Evolutionary conservation across 2,329 filamentous ascomycete genomes (phyloP), one percentile per base, ranked within the genome.

Genomic region (Blastomyces gilchristii): DNA sequence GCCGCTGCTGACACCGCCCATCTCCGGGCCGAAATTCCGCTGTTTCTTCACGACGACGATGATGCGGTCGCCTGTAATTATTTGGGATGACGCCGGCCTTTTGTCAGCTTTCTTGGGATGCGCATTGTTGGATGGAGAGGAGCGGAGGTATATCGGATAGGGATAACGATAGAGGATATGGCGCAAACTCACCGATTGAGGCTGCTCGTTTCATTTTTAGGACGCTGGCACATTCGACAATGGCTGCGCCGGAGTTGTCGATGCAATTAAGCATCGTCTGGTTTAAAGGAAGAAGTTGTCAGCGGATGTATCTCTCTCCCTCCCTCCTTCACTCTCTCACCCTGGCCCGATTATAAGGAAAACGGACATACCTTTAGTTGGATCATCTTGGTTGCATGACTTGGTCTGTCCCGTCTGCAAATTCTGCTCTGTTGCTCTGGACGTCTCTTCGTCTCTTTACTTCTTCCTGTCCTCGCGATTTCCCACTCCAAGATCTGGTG

Each of bases 191-290:
- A 96, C 92, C 94, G 73, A 99, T 92, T 73, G 87, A 88, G 65
- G 93, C 94, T 72, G 77, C 71, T 59, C 87, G 85, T 81, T 97
- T 96, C 80, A 93, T 94, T 73, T 90, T 90, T 72, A 99, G 82
- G 67, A 97, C 89, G 75, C 93, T 88, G 75, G 89, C 90, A 80
- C 94, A 99, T 81, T 99, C 94, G 79, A 97, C 94, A 69, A 99
- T 83, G 71, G 94, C 92, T 70, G 94, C 94, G 75, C 94, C 94
- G 68, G 94, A 97, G 82, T 97, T 99, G 87, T 99, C 94, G 85
- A 99, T 97, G 87, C 94, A 97, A 80, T 94, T 97, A 72, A 99
- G 85, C 85, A 99, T 91, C 75, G 92, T 89, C 94, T 97, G 69
- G 14, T 43, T 18, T 47, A 1, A 39, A 14, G 14, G 41, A 53